Conservation (phyloP, 805 yeast species). For the Pichia sporocuriosa region DNA sequence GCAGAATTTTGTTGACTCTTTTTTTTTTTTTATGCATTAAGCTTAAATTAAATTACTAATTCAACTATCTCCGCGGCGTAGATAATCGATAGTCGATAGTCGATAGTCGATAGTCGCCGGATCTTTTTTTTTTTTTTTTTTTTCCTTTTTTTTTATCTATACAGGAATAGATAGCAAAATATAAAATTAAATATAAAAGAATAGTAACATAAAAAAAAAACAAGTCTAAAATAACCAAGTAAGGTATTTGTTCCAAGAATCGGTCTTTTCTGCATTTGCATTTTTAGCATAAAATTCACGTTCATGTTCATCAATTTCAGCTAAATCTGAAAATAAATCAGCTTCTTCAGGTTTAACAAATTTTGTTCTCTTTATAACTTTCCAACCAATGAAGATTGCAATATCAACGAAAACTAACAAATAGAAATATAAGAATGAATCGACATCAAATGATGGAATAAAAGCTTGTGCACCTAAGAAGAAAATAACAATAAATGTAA, state of each 20-base stretch:
- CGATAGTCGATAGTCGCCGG: too few species aligned
- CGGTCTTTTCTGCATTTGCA: not conserved
- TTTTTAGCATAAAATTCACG: constrained; percentile 22
- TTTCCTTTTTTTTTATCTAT: too few species aligned
- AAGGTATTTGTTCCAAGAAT: not conserved
- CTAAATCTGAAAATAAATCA: constrained; percentile 39
- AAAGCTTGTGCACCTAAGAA: constrained; percentile 36
- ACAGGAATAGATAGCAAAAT: too few species aligned
- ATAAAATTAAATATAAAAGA: too few species aligned
- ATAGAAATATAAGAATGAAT: constrained; percentile 39
- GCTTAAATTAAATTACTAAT: too few species aligned
- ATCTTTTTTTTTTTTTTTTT: too few species aligned
- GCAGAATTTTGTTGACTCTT: too few species aligned
- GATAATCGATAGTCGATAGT: too few species aligned
- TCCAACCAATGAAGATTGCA: constrained; percentile 31
- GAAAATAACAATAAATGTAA: constrained; percentile 32
- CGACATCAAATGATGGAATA: constrained; percentile 32
- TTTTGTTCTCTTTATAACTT: constrained; percentile 34
- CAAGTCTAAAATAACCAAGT: constrained; percentile 3
- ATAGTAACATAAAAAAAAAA: too few species aligned
- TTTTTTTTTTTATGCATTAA: too few species aligned
- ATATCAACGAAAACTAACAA: constrained; percentile 37
- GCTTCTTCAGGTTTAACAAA: constrained; percentile 38
- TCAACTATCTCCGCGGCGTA: too few species aligned
- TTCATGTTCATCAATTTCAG: constrained; percentile 45